Conservation (phyloP, 1,284 basidiomycete species). For the Cutaneotrichosporon dermatis region DNA sequence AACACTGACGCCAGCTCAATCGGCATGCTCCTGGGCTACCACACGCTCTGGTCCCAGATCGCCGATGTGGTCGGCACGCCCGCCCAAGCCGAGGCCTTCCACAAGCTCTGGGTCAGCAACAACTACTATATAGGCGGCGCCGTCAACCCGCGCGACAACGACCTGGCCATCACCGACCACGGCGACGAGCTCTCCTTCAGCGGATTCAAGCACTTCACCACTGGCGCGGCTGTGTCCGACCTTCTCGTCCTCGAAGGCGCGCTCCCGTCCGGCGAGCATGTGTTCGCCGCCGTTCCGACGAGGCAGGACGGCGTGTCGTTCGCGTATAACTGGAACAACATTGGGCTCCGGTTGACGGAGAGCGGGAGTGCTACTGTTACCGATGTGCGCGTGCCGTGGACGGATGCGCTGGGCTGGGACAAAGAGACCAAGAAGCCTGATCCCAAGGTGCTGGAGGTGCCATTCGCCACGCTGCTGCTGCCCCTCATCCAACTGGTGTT, state of each 20-base stretch:
- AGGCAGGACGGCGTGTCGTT: slow-evolving; percentile 38
- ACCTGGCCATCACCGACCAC: slow-evolving; percentile 32
- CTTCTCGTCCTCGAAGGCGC: slow-evolving; percentile 42
- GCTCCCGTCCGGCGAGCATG: slow-evolving; percentile 18
- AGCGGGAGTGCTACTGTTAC: slow-evolving; percentile 34
- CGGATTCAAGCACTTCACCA: slow-evolving; percentile 44
- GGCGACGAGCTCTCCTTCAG: slow-evolving; percentile 32
- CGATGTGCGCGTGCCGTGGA: slow-evolving; percentile 33
- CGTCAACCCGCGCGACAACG: slow-evolving; percentile 44
- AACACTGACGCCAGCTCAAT: slow-evolving; percentile 2
- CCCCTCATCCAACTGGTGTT: slow-evolving; percentile 44
- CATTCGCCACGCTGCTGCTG: slow-evolving; percentile 41
- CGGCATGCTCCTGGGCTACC: slow-evolving; percentile 12
- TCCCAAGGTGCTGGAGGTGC: background rate
- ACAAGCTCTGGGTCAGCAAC: slow-evolving; percentile 7
- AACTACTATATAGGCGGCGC: slow-evolving; percentile 38
- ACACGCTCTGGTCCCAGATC: slow-evolving; percentile 7
- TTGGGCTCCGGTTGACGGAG: slow-evolving; percentile 45
- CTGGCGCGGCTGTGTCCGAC: slow-evolving; percentile 42
- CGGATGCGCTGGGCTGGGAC: slow-evolving; percentile 30
- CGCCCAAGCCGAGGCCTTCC: slow-evolving; percentile 2
- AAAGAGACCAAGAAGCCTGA: background rate
- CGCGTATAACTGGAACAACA: slow-evolving; percentile 44
- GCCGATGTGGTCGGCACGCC: slow-evolving; percentile 5
- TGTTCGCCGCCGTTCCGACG: slow-evolving; percentile 37